phyloP scores from a whole-genome alignment of 495 filamentous ascomycete genomes.

The Hypoxylon trugodes region DNA sequence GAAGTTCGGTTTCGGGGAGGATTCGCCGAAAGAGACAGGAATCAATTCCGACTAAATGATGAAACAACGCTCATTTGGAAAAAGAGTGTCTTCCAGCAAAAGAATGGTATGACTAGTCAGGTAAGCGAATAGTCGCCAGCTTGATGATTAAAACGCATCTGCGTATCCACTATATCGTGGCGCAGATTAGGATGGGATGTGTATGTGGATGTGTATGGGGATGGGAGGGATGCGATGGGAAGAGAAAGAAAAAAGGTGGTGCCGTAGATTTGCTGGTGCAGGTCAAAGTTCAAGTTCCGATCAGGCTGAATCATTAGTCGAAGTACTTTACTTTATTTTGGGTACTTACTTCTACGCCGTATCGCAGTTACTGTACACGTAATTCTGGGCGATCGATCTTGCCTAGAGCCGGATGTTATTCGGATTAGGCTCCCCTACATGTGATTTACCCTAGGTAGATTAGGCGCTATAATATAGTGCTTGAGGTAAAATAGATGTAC shows the following conservation, averaged over 20 bases:
- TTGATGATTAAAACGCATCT: conserved; percentile 3
- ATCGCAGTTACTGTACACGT: background rate
- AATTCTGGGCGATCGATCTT: too few species aligned
- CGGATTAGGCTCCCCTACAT: too few species aligned
- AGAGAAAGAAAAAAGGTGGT: background rate
- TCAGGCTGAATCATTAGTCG: conserved; percentile 12
- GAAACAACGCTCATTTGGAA: conserved; percentile 29
- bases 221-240: too few species aligned
- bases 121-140: background rate
- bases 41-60: conserved; percentile 27
- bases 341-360: background rate
- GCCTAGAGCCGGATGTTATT: too few species aligned
- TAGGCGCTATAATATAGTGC: too few species aligned
- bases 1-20: conserved; percentile 31
- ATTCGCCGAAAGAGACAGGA: conserved; percentile 25
- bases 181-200: too few species aligned
- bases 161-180: conserved; percentile 11
- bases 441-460: too few species aligned
- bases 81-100: background rate
- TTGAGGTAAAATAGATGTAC: too few species aligned
- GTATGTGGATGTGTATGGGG: too few species aligned
- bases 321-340: background rate
- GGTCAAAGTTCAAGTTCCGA: too few species aligned
- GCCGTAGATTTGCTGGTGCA: too few species aligned
- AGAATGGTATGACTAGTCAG: background rate